phyloP scores from a whole-genome alignment of 2,329 filamentous ascomycete species.

The Biscogniauxia sp. region DNA sequence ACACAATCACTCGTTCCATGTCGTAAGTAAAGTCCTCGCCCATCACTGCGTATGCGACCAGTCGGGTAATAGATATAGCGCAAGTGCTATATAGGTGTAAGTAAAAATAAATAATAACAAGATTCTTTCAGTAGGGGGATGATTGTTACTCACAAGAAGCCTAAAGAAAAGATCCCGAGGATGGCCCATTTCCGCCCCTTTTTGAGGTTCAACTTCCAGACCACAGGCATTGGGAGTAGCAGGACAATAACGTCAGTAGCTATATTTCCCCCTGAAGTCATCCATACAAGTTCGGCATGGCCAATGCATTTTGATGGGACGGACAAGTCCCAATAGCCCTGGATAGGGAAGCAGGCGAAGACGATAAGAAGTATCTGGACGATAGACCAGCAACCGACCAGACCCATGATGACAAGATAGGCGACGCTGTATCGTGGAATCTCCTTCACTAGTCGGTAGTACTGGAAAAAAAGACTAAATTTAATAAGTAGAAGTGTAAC shows the following conservation, averaged over 20 bases:
- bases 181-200: constrained; percentile 20
- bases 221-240: constrained; percentile 22
- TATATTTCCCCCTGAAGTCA: constrained; percentile 23
- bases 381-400: constrained; percentile 20
- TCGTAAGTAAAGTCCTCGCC: constrained; percentile 16
- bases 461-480: constrained; percentile 25
- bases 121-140: background rate
- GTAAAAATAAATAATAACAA: background rate
- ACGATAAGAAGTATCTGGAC: constrained; percentile 15
- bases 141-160: constrained; percentile 20
- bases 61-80: constrained; percentile 21
- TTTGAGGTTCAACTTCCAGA: constrained; percentile 20
- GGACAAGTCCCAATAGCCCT: constrained; percentile 11
- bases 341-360: constrained; percentile 19
- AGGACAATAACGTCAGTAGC: constrained; percentile 23
- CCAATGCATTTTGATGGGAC: constrained; percentile 12
- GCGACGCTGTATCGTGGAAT: constrained; percentile 16
- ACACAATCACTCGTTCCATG: constrained; percentile 13
- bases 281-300: constrained; percentile 14
- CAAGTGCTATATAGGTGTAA: constrained; percentile 12
- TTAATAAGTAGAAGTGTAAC: constrained; percentile 19
- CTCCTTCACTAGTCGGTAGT: constrained; percentile 23
- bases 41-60: constrained; percentile 17
- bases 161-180: constrained; percentile 19
- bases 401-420: constrained; percentile 14